Evolutionary conservation across 2,329 filamentous ascomycete species (phyloP), one percentile per base, ranked within the genome.

Genomic region (Tolypocladium endophyticum): DNA sequence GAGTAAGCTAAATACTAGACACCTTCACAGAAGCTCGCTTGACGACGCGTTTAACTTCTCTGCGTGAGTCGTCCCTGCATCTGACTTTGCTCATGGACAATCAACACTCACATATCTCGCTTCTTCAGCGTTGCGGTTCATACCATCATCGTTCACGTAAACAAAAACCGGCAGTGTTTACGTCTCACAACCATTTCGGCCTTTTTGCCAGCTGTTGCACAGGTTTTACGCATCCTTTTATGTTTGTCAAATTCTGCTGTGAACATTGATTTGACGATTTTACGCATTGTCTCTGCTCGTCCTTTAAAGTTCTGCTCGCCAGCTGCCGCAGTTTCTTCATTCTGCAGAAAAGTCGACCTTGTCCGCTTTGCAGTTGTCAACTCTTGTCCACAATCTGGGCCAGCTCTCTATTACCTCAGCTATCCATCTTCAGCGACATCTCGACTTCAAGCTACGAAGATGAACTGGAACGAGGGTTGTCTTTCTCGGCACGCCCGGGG

Each of bases 391-490:
- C 9, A 25, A 11, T 30, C 45, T 28, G 45, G 14, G 30, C 20
- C 16, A 20, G 1, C 7, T 20, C 28, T 5, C 28, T 33, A 4
- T 20, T 35, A 7, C 30, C 18, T 53, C 4, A 14, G 18, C 18
- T 18, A n/a, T 28, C 9, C 28, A 12, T 28, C 4, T 53, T 53
- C 25, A 16, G 55, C 12, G 16, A 39, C 36, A 16, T 43, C 30
- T 25, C 4, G 39, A 20, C 39, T 47, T 47, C 25, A 28, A n/a
- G 52, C 23, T 25, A 36, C 33, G 36, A 64, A 38, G 50, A 78
- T 78, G 76, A 78, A 78, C 63, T 76, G 76, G 74, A 77, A 71
- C 2, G 73, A 73, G 61, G 73, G 74, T 12, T 62, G 67, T 39
- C 70, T 75, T 28, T 68, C 73, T 52, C 73, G 75, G 11, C 70